Evolutionary conservation across 2,329 filamentous ascomycete genomes (phyloP), one percentile per base, ranked within the genome.

Genomic region (Colletotrichum plurivorum): DNA sequence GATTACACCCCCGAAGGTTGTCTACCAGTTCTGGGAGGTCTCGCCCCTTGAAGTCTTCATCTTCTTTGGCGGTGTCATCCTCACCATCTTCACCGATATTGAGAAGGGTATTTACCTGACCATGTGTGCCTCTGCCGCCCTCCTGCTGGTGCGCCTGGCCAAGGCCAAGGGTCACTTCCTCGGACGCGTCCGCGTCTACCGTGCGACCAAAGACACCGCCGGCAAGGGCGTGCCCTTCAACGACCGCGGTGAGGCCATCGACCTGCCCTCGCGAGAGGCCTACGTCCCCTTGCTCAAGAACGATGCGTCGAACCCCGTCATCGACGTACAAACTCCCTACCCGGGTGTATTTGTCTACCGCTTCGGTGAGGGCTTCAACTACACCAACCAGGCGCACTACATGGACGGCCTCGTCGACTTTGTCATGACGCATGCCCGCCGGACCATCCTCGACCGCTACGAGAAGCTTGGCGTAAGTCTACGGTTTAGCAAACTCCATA

Each of bases 21-120:
- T 95, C 2, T 94, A 93, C 79, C 89, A 92, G 69, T 95, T 94
- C 81, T 95, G 93, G 93, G 86, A 88, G 49, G 87, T 94, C 0
- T 92, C 92, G 0, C 93, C 93, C 0, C 75, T 94, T 0, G 93
- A 95, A 75, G 88, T 92, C 0, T 69, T 92, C 51, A 92, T 95
- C 74, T 95, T 94, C 86, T 88, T 94, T 67, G 85, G 88, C 36
- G 92, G 93, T 74, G 92, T 95, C 7, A 78, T 93, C 13, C 73
- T 86, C n/a, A 83, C 83, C 43, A 75, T 87, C 41, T 86, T 87
- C 71, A 80, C 82, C 10, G 81, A 80, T 3, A 83, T 88, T 10
- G 85, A 88, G 71, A 82, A 81, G 5, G 84, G 83, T 6, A 87
- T 88, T 52, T 88, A 88, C 68, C 76, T 80, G 2, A 86, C 85